Evolutionary conservation across 2,329 filamentous ascomycete genomes (phyloP), one percentile per base, ranked within the genome.

Genomic region (Exutisphaerella laricina): DNA sequence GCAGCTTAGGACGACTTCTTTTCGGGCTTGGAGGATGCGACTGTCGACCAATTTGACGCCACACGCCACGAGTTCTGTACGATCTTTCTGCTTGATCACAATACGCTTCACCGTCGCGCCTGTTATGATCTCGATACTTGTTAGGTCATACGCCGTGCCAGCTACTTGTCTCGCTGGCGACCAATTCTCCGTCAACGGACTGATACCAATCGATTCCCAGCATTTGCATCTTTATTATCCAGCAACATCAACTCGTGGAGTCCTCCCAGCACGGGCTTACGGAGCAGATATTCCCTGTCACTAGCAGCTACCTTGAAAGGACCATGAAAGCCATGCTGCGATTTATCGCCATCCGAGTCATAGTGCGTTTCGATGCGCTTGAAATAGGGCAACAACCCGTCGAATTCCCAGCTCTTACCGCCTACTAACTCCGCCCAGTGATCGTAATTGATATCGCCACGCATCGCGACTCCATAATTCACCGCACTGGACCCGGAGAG

Each of bases 1-100:
- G n/a, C 60, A 55, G 10, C 52, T 62, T 5, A 70, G 45, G 29
- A 71, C 62, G 20, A 70, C 58, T 42, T 70, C 67, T 31, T 64
- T 63, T 1, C 53, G 53, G 4, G 50, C 50, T 66, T 60, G 0
- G 14, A 37, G 17, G n/a, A 29, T 17, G 8, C 36, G 23, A 3
- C 36, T 25, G 18, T 41, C 40, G 9, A 5, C 21, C 31, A 36
- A 10, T 18, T 34, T 6, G 10, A 42, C 22, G 21, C 39, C 39
- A 3, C 7, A 20, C 1, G 39, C 39, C 14, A 20, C 8, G 31
- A 32, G 13, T 35, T 17, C 5, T 34, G 21, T 7, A 14, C 16
- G 7, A 23, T 9, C 12, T n/a, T 10, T 14, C 5, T 16, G 6
- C 8, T 29, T 18, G 5, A 42, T 18, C 32, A 34, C 6, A 3